A percentile compares a stretch with the other conserved stretches of the same genome.
Evolutionary conservation across 306 rosid genomes (phyloP).

Genomic region (Prunus persica): Prunus_persica_NCBIv2 NC_034011.1:26037001-26037500

Average conservation of each 20-base stretch:
- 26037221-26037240: slow-evolving; percentile 97
- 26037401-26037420: slow-evolving; percentile 78
- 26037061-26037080: not conserved
- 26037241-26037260: slow-evolving; percentile 95
- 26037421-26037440: slow-evolving; percentile 84
- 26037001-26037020: slow-evolving; percentile 75
- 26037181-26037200: slow-evolving; percentile 95
- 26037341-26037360: slow-evolving; percentile 62
- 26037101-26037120: slow-evolving; percentile 67
- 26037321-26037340: slow-evolving; percentile 75
- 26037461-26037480: slow-evolving; percentile 95
- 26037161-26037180: slow-evolving; percentile 98
- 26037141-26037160: slow-evolving; percentile 93
- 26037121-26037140: slow-evolving; percentile 88
- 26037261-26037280: slow-evolving; percentile 94
- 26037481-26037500: not conserved
- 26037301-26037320: slow-evolving; percentile 89
- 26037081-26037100: not conserved
- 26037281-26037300: slow-evolving; percentile 92
- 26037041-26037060: not conserved
- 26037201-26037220: slow-evolving; percentile 98
- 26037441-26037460: slow-evolving; percentile 93
- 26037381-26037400: slow-evolving; percentile 82
- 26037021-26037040: not conserved
- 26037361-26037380: slow-evolving; percentile 82